These are phyloP conservation scores for Debaryomyces fabryi DNA, from an alignment of 1,139 yeast genomes.

Conservation along the genomic window DNA sequence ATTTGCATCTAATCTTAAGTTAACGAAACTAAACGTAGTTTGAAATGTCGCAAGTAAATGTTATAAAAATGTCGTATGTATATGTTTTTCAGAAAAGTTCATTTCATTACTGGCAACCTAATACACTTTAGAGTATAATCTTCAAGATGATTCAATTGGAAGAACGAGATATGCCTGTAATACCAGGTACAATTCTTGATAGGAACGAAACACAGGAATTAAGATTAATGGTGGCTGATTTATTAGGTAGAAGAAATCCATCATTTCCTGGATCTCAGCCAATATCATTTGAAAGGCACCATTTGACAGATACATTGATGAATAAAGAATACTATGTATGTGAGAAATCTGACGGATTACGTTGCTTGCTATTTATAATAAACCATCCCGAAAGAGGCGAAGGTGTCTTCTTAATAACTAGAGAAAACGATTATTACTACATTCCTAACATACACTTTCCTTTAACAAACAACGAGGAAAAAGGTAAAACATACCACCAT, in stretches of 20 bases:
- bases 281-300: conserved; percentile 80
- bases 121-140: not conserved
- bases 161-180: conserved; percentile 72
- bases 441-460: conserved; percentile 90
- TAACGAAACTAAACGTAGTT: conserved; percentile 2
- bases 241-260: conserved; percentile 56
- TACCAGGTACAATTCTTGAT: conserved; percentile 82
- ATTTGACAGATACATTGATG: conserved; percentile 63
- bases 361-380: conserved; percentile 71
- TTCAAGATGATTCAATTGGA: conserved; percentile 38
- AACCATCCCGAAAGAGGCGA: conserved; percentile 75
- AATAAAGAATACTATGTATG: conserved; percentile 78
- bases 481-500: conserved; percentile 64
- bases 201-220: conserved; percentile 70
- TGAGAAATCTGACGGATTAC: conserved; percentile 92
- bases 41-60: not conserved
- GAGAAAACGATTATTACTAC: conserved; percentile 84
- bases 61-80: conserved; percentile 4
- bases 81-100: not conserved
- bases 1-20: not conserved
- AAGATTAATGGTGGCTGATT: conserved; percentile 67
- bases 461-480: conserved; percentile 45
- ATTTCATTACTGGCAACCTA: not conserved
- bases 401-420: conserved; percentile 74
- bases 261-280: conserved; percentile 93